Base-by-base conservation (phyloP, 1,284 basidiomycete genomes). In the Austroboletus novae-zelandiae region DNA sequence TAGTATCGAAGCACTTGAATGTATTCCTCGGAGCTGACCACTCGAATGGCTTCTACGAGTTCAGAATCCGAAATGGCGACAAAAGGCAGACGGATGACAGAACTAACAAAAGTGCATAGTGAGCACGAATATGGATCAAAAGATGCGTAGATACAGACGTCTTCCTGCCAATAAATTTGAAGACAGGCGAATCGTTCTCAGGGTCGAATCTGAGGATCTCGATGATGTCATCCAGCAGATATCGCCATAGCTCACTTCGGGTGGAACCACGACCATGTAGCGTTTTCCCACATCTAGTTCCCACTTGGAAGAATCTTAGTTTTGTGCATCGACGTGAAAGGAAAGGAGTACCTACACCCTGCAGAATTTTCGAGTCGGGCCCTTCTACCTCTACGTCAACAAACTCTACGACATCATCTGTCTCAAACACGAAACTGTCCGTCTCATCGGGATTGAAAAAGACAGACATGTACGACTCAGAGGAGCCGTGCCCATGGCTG, bases 221-320 rank as follows among this genome's bases (percentile, higher is more conserved):
- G 9, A 61, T 43, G 29, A 61, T 42, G 23, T 58, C 59, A 29
- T 52, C 59, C 13, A 61, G 18, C 6, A 50, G 43, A 36, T 60
- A 60, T 31, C 59, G 34, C 59, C 59, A 60, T 25, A 57, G 25
- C 9, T 57, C 59, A 10, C 54, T 48, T 47, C 51, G 50, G 9
- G 58, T 62, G 9, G 60, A 9, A 60, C 3, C 14, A 57, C 47
- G 5, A 53, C 23, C 34, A 51, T 50, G 32, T 61, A 61, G 7
- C 34, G 43, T 23, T 42, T 40, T 27, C 57, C 55, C 14, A 36
- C 35, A 25, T 57, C 32, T 14, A 52, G 15, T 1, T 58, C 53
- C 54, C 54, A 57, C 59, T 61, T 35, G 3, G n/a, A 41, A 18
- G 10, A 17, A 37, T 18, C 10, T 9, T 4, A 11, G 17, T 17